Evolutionary conservation across 441 rosid species (phyloP), one percentile per base, ranked within the genome.

Genomic region (Croton setiger): DNA sequence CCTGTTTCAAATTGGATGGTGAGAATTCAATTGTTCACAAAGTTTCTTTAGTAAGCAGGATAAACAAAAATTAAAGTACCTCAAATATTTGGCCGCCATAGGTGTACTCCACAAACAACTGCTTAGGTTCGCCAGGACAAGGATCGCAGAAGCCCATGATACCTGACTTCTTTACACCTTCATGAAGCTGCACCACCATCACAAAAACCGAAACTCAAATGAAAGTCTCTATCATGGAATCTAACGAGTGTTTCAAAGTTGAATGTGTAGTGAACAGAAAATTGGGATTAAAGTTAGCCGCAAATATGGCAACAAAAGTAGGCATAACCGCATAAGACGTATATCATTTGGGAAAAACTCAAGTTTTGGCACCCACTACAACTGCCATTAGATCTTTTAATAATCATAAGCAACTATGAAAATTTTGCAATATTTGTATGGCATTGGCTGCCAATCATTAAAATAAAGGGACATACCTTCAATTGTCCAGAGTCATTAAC

Each of bases 101-200:
- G 59, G 92, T 86, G 75, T 87, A 93, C 62, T 87, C 89, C 64
- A 96, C 79, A 67, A 71, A 78, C 82, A 96, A 64, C 75, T 84
- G 88, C 79, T 93, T 96, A 18, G 89, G 87, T 66, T 86, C 90
- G 45, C 88, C 94, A 0, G 98, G 99, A 72, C 96, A 93, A 13
- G 99, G 97, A 85, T 96, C 94, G n/a, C 90, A 93, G 75, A 93
- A 96, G 4, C 99, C 99, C 98, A 96, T 93, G 18, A 96, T 91
- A 72, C 97, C 98, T 0, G 93, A 91, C 76, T 96, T 96, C 80
- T 87, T 93, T 71, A 96, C 87, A 63, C 99, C 97, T 54, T 85
- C 87, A 41, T 93, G 98, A 83, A 96, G 96, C 93, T 91, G 85
- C 78, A 67, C 20, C 37, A 36, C 67, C 48, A 56, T 56, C 53